These are phyloP conservation scores for Lophiostoma macrostomum DNA, from an alignment of 495 filamentous ascomycete species.

Conservation along the genomic window DNA sequence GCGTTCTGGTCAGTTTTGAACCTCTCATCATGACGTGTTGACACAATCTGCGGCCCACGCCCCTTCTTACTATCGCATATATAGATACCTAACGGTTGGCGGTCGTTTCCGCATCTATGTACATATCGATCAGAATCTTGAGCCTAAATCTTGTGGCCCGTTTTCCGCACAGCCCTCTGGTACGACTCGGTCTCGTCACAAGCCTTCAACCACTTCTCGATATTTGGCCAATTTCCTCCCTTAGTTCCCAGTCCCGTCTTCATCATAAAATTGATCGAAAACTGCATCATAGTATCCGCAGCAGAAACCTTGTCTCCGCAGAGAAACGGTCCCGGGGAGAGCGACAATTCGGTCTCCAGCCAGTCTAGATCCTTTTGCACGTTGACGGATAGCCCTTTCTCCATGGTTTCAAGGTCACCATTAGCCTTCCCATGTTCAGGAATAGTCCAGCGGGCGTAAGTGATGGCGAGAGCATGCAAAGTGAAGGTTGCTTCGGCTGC, in stretches of 20 bases:
- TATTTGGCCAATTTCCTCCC: slow-evolving; percentile 20
- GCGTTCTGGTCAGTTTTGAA: too few relatives aligned
- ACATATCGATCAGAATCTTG: too few relatives aligned
- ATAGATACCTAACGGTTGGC: too few relatives aligned
- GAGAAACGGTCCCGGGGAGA: too few relatives aligned
- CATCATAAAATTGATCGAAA: slow-evolving; percentile 40
- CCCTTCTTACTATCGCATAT: too few relatives aligned
- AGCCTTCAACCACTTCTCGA: slow-evolving; percentile 27
- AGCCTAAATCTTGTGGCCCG: slow-evolving; percentile 31
- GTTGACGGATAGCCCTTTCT: slow-evolving; percentile 34
- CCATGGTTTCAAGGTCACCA: slow-evolving; percentile 33
- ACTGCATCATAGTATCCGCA: too few relatives aligned
- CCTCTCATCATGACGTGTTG: too few relatives aligned
- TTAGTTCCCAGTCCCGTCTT: slow-evolving; percentile 35
- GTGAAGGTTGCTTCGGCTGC: slow-evolving; percentile 44
- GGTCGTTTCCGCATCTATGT: too few relatives aligned
- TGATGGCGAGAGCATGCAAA: slow-evolving; percentile 39
- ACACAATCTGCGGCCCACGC: too few relatives aligned
- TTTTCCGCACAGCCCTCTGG: slow-evolving; percentile 36
- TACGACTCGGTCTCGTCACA: slow-evolving; percentile 31
- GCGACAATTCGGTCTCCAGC: slow-evolving; percentile 40
- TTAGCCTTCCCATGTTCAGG: slow-evolving; percentile 19
- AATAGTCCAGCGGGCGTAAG: slow-evolving; percentile 39
- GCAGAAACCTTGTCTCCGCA: too few relatives aligned
- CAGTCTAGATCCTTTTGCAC: slow-evolving; percentile 41